Base-by-base conservation (phyloP, 2,329 filamentous ascomycete genomes). In the Trichoderma hamatum region DNA sequence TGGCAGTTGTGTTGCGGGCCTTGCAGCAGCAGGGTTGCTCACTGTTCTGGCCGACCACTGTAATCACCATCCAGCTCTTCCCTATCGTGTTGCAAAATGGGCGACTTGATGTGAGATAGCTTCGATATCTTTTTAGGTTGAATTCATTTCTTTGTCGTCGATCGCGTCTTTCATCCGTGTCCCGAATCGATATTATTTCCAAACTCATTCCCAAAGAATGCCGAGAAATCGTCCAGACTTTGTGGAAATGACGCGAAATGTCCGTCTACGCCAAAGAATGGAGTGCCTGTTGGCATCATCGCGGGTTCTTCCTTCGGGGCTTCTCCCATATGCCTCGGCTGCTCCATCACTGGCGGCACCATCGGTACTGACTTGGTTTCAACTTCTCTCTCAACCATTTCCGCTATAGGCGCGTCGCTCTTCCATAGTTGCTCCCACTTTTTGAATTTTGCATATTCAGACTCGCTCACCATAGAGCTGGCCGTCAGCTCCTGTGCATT, bases 391-490 rank as follows among this genome's bases (percentile, higher is more conserved):
- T 72, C 72, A 11, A 64, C 69, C 30, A 73, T 74, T 16, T 78
- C 76, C 30, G 74, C 72, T n/a, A 73, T 32, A 2, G 76, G 72
- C 11, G 72, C 67, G 52, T 79, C 76, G 43, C 81, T 83, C 79
- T 79, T 78, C 78, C 83, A 84, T 3, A 84, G 76, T 76, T 84
- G 83, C 70, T 84, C 83, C 83, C 83, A 84, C 52, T 82, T 84
- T 70, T 84, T 84, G 72, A 84, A 85, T 1, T 82, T 78, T 60
- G 83, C 83, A 56, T 85, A 85, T 28, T 84, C 83, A 3, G 83
- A 84, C 69, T 84, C 83, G n/a, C 77, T 71, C 3, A 73, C 73
- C 0, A 79, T 78, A 4, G 77, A 72, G 26, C 32, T 61, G 39
- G 51, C 56, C 3, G 73, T 74, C 52, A 81, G 77, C 56, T 78